Base-by-base conservation (phyloP, 1,284 basidiomycete genomes). In the Tilletia indica region DNA sequence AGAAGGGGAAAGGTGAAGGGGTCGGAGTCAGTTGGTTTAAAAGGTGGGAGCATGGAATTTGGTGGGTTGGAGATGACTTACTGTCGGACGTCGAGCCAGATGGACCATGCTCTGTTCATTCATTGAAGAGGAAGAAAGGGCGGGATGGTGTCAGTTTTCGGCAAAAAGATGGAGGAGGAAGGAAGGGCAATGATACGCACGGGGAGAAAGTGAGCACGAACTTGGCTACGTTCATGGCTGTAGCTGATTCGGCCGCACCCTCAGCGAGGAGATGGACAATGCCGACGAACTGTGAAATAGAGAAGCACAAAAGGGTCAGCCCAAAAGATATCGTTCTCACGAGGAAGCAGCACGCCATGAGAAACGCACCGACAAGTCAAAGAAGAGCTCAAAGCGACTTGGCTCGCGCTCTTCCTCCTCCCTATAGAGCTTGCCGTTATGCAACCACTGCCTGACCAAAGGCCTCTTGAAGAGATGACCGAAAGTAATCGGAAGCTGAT, bases 321-420 rank as follows among this genome's bases (percentile, higher is more conserved):
- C 3, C 42, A 45, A 3, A 45, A 45, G 42, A n/a, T n/a, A n/a
- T n/a, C n/a, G n/a, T n/a, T n/a, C n/a, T n/a, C n/a, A n/a, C n/a
- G n/a, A n/a, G n/a, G 6, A 14, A 45, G 42, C n/a, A 11, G 12
- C n/a, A 11, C n/a, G 47, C 47, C 47, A 48, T 11, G 21, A 54
- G 51, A 54, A 4, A 54, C 51, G 16, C 16, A 54, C 78, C 73
- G 80, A 77, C 25, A 83, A 74, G 69, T 84, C 83, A 42, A 83
- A 84, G 48, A 85, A 83, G 19, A 85, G 79, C 69, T 85, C 83
- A 67, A 83, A 82, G 36, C 82, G 79, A 11, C 74, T 76, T 0
- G 82, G 77, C 36, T 79, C 74, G 12, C 83, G 75, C 58, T 82
- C 80, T 71, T 77, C 77, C 25, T 72, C 74, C 63, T 85, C 84